Base-by-base conservation (phyloP, 139 green algal species). In the Chlorella sp. region DNA sequence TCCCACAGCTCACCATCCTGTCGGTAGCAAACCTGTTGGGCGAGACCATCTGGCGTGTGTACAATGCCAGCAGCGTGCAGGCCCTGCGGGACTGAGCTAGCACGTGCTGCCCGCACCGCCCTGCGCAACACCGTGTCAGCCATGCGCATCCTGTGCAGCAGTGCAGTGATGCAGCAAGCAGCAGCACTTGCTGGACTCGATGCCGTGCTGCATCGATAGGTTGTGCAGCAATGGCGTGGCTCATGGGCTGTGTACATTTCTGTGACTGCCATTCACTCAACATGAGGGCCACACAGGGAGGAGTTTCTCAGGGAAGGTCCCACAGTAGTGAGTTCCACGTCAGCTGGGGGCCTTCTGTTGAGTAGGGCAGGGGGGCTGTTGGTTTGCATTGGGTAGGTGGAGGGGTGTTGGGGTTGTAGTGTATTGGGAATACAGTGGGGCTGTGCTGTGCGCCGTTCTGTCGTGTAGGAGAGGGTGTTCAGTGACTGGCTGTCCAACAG, bases 1-100 rank as follows among this genome's bases (percentile, higher is more conserved):
- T 99, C 82, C 89, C 91, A n/a, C 88, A 96, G 85, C 87, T 99
- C 29, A 99, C 95, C 32, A 91, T 99, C 31, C 81, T 99, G 22
- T 91, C 76, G 29, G 93, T 99, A 32, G 93, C 93, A 34, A 99
- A 98, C 83, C 78, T 99, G 72, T 75, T 99, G 33, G 95, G 95
- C 0, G 95, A 99, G 78, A 95, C 95, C 35, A 97, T 99, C 74
- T 99, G 95, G 95, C 89, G 95, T 6, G 91, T 99, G 10, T 96
- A 98, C 87, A 97, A 97, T 74, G 77, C 91, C 0, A 83, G 87
- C 14, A 93, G 82, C 3, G 89, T 97, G 36, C 83, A 94, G 77
- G 83, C 84, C 4, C 77, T 92, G 23, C 31, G 86, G 1, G 83
- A 86, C 26, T 89, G 60, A 84, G n/a, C n/a, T n/a, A n/a, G n/a